These are phyloP conservation scores for Fusarium musae DNA, from an alignment of 2,329 filamentous ascomycete species.

Conservation along the genomic window DNA sequence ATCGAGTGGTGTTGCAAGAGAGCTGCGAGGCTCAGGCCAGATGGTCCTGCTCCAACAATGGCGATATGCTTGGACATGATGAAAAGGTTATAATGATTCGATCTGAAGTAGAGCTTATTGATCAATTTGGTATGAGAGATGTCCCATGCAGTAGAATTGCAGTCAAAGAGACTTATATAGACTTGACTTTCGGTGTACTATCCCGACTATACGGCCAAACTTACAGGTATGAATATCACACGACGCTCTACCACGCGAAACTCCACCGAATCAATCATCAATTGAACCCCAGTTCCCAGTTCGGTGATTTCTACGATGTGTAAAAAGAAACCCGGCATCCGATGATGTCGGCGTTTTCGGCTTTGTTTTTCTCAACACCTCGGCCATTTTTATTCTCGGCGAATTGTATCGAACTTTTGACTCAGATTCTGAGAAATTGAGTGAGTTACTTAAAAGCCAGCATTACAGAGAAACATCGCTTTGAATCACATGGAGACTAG, in stretches of 20 bases:
- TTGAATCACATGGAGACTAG: rapidly evolving
- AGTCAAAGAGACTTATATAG: neutral
- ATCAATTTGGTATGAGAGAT: neutral
- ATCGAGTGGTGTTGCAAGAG: neutral
- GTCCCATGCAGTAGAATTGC: rapidly evolving
- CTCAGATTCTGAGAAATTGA: no score
- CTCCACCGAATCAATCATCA: no score
- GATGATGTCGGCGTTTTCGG: neutral
- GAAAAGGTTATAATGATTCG: neutral
- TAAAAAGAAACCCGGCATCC: neutral
- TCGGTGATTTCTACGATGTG: neutral
- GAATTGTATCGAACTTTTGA: neutral
- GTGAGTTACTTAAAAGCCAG: no score
- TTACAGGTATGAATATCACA: no score
- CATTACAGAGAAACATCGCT: no score
- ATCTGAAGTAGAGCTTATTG: no score
- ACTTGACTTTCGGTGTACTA: neutral
- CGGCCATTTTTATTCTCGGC: neutral
- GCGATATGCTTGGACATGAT: neutral
- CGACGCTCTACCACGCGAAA: no score
- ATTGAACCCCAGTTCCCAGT: neutral
- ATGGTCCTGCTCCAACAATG: neutral
- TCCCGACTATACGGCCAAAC: no score
- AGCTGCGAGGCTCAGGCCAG: neutral
- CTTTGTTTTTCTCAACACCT: rapidly evolving